Evolutionary conservation across 1,139 yeast species (phyloP).

Genomic region (Diutina neorugosa): DNA sequence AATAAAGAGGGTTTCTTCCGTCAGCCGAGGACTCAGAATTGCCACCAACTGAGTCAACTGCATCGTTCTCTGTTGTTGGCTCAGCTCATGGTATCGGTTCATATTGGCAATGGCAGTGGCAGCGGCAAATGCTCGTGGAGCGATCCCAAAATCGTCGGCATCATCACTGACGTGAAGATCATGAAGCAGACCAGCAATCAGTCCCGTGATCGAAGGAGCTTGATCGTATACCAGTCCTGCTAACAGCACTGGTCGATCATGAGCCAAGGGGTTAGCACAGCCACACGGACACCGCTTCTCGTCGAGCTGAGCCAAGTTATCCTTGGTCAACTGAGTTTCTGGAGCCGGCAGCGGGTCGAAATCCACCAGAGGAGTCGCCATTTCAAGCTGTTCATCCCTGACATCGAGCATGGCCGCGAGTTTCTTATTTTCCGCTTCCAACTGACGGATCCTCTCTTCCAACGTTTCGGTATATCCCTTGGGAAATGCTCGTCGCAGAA

Average conservation of each 20-base stretch:
- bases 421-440: conserved; percentile 32
- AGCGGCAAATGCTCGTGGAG: conserved; percentile 69
- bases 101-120: conserved; percentile 54
- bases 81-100: conserved; percentile 30
- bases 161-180: neutral
- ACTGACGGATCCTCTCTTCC: conserved; percentile 33
- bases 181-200: neutral
- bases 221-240: neutral
- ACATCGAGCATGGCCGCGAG: conserved; percentile 38
- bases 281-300: neutral
- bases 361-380: conserved; percentile 2
- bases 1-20: conserved; percentile 64
- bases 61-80: conserved; percentile 21
- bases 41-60: conserved; percentile 56
- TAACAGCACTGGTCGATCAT: conserved; percentile 1
- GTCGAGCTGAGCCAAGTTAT: neutral
- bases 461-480: conserved; percentile 37
- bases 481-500: conserved; percentile 32
- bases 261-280: neutral
- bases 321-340: neutral
- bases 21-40: conserved; percentile 60
- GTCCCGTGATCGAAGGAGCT: neutral
- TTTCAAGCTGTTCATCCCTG: conserved; percentile 45
- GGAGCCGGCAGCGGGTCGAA: neutral
- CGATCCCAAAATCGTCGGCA: conserved; percentile 26